phyloP scores from a whole-genome alignment of 805 yeast genomes.

The Kodamaea leandrae region DNA sequence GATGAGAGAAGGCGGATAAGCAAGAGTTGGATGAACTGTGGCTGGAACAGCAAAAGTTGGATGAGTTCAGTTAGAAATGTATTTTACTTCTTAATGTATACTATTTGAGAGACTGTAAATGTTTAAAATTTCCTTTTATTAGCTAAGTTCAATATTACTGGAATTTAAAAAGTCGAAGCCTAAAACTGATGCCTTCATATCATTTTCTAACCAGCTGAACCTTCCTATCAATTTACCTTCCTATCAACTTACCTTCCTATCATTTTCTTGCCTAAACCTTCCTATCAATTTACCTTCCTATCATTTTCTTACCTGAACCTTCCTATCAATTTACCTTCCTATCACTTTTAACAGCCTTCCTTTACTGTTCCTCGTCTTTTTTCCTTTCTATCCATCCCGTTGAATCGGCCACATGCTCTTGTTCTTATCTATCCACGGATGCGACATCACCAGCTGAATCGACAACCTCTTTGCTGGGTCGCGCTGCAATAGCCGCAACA shows the following conservation, averaged over 20 bases:
- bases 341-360: too few relatives aligned
- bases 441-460: slow-evolving; percentile 60
- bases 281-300: too few relatives aligned
- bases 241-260: too few relatives aligned
- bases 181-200: too few relatives aligned
- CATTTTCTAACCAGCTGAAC: too few relatives aligned
- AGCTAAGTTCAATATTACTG: too few relatives aligned
- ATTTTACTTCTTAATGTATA: background rate
- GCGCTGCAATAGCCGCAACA: slow-evolving; percentile 58
- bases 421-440: slow-evolving; percentile 81
- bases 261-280: too few relatives aligned
- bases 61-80: background rate
- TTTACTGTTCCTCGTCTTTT: background rate
- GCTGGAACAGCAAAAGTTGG: slow-evolving; percentile 10
- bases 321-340: too few relatives aligned
- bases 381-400: background rate
- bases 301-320: too few relatives aligned
- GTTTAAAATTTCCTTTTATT: background rate
- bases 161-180: too few relatives aligned
- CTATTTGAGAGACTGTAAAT: background rate
- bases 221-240: too few relatives aligned
- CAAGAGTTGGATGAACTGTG: slow-evolving; percentile 8
- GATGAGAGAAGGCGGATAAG: slow-evolving; percentile 4
- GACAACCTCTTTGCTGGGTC: slow-evolving; percentile 66
- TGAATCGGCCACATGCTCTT: slow-evolving; percentile 56